Conservation (phyloP, 495 filamentous ascomycete species). For the Talaromyces ruber region DNA sequence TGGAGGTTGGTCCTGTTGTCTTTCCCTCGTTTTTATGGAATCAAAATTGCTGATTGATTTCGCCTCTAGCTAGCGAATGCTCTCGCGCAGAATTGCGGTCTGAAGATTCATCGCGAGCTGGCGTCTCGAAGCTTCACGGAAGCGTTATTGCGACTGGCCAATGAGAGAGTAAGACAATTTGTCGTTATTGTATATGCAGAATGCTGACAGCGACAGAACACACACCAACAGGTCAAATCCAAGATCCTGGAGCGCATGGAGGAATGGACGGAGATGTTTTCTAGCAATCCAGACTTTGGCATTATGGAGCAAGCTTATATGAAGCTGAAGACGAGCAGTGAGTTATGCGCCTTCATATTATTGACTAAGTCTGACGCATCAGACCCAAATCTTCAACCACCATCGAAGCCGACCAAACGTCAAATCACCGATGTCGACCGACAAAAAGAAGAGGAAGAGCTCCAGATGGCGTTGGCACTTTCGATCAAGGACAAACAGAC, state of each 20-base stretch:
- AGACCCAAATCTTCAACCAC: conserved; percentile 89
- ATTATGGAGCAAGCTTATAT: conserved; percentile 96
- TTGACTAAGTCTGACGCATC: conserved; percentile 14
- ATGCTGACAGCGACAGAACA: conserved; percentile 48
- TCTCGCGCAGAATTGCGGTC: conserved; percentile 89
- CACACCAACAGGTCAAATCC: conserved; percentile 90
- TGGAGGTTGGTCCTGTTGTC: conserved; percentile 57
- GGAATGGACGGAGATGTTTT: conserved; percentile 94
- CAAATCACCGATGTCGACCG: conserved; percentile 85
- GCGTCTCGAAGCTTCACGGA: conserved; percentile 94
- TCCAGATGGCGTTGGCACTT: conserved; percentile 90
- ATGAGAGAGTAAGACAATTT: conserved; percentile 54
- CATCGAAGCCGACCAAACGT: conserved; percentile 84
- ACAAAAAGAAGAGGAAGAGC: conserved; percentile 92
- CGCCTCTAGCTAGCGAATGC: conserved; percentile 67
- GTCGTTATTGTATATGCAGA: neutral
- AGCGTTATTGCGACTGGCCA: conserved; percentile 80
- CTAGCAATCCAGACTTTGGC: conserved; percentile 80
- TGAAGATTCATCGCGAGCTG: conserved; percentile 85
- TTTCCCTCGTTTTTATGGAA: neutral
- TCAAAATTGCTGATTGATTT: neutral
- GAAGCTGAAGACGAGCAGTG: conserved; percentile 73
- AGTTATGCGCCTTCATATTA: conserved; percentile 11
- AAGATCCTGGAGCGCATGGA: conserved; percentile 96
- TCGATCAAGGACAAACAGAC: conserved; percentile 74